Evolutionary conservation across 257 asterid genomes (phyloP).

Genomic region (Jaltomata sinuosa): DNA sequence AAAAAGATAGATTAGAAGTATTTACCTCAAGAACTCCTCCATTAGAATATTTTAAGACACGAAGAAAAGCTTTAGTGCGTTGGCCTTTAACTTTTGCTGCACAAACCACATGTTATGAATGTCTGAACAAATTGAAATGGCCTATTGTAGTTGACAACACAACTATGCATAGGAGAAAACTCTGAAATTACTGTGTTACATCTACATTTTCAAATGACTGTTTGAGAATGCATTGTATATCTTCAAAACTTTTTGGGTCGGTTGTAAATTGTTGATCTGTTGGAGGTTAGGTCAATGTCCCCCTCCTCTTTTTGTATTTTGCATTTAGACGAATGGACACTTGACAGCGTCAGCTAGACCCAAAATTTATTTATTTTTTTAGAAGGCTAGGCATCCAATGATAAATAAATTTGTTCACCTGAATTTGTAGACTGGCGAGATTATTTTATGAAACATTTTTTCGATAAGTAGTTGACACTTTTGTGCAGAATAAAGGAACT

Average conservation of each 20-base stretch:
- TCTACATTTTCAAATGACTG: neutral
- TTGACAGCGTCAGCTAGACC: too few species aligned
- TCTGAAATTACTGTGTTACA: neutral
- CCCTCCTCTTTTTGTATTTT: neutral
- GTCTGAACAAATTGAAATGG: neutral
- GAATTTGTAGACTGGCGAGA: neutral
- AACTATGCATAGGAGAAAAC: neutral
- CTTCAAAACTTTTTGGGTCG: neutral
- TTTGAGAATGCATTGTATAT: too few species aligned
- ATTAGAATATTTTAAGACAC: conserved; percentile 78
- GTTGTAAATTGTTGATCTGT: neutral
- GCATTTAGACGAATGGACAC: too few species aligned
- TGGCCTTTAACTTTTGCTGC: conserved; percentile 79
- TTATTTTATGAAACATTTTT: neutral
- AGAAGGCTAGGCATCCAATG: neutral
- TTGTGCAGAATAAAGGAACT: neutral
- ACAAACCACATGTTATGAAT: conserved; percentile 15
- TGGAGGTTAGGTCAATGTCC: neutral
- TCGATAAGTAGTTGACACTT: neutral
- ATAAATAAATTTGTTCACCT: neutral
- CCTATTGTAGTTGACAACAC: neutral
- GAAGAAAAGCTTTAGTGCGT: conserved; percentile 88
- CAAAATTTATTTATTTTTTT: too few species aligned
- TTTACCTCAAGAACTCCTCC: conserved; percentile 95
- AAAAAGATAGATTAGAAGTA: neutral